These are phyloP conservation scores for Eleusine indica DNA, from an alignment of 176 grass and related monocot genomes.

Conservation along the genomic window DNA sequence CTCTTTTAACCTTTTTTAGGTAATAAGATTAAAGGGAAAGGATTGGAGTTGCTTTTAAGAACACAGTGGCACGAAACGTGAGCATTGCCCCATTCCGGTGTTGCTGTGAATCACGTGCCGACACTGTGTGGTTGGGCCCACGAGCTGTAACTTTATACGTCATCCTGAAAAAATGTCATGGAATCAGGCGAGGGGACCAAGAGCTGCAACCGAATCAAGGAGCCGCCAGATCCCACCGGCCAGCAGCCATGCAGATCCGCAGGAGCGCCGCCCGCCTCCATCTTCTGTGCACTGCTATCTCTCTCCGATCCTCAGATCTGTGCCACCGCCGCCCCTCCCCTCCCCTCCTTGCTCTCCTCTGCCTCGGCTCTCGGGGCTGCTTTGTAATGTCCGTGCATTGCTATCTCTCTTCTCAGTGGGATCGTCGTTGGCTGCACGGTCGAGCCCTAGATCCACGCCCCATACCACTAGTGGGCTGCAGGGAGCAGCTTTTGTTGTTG, in stretches of 20 bases:
- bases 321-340: not conserved
- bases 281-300: not conserved
- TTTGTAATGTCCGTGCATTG: not conserved
- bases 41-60: too few species aligned
- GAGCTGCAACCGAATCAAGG: too few species aligned
- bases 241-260: constrained; percentile 47
- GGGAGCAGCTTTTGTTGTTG: too few species aligned
- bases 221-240: constrained; percentile 19
- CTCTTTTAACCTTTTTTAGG: too few species aligned
- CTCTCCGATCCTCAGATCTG: constrained; percentile 42
- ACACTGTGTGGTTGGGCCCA: too few species aligned
- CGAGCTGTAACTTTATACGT: too few species aligned
- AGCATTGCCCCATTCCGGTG: too few species aligned
- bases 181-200: too few species aligned
- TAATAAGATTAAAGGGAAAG: too few species aligned
- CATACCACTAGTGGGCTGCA: not conserved
- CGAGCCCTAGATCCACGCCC: not conserved
- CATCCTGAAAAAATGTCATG: too few species aligned
- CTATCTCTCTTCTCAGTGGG: not conserved
- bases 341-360: not conserved
- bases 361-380: not conserved
- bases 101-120: too few species aligned
- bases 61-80: too few species aligned
- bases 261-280: constrained; percentile 41
- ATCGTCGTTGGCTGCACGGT: not conserved